A percentile compares a stretch with the other conserved stretches of the same genome.
phyloP scores from a whole-genome alignment of 208 protist genomes.

The Trypanosoma conorhini region DNA sequence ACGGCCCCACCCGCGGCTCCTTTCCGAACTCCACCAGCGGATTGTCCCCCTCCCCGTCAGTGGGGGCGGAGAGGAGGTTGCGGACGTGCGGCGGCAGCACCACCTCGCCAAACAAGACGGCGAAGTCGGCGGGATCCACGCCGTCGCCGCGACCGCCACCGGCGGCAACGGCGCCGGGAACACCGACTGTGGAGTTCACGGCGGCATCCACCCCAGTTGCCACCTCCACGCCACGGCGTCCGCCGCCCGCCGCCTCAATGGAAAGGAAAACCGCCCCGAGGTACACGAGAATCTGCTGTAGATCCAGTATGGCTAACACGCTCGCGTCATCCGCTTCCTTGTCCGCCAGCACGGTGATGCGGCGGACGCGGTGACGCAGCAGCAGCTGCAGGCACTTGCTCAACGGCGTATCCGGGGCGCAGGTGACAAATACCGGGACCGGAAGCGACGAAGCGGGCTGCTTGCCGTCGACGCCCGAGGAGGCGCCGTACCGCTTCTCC shows the following conservation, averaged over 20 bases:
- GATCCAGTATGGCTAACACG: slow-evolving; percentile 76
- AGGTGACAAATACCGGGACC: slow-evolving; percentile 36
- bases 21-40: slow-evolving; percentile 35
- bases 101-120: slow-evolving; percentile 30
- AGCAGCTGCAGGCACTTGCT: slow-evolving; percentile 72
- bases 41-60: slow-evolving; percentile 13
- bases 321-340: slow-evolving; percentile 66
- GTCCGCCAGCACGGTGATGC: slow-evolving; percentile 63
- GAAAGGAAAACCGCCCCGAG: slow-evolving; percentile 81
- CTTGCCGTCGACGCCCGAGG: not conserved
- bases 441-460: slow-evolving; percentile 13
- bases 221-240: slow-evolving; percentile 16
- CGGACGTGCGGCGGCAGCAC: slow-evolving; percentile 56
- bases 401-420: slow-evolving; percentile 64
- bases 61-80: slow-evolving; percentile 47
- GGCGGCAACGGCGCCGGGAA: not conserved
- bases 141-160: slow-evolving; percentile 1
- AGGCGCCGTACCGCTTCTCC: slow-evolving; percentile 17
- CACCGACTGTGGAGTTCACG: not conserved
- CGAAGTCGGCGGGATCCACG: slow-evolving; percentile 20
- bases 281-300: slow-evolving; percentile 84
- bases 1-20: slow-evolving; percentile 57
- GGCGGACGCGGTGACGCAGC: slow-evolving; percentile 48
- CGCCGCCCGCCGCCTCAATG: slow-evolving; percentile 48
- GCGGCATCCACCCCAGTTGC: not conserved